Evolutionary conservation across 2,329 filamentous ascomycete genomes (phyloP), one percentile per base, ranked within the genome.

Genomic region (Trichoderma sp.): DNA sequence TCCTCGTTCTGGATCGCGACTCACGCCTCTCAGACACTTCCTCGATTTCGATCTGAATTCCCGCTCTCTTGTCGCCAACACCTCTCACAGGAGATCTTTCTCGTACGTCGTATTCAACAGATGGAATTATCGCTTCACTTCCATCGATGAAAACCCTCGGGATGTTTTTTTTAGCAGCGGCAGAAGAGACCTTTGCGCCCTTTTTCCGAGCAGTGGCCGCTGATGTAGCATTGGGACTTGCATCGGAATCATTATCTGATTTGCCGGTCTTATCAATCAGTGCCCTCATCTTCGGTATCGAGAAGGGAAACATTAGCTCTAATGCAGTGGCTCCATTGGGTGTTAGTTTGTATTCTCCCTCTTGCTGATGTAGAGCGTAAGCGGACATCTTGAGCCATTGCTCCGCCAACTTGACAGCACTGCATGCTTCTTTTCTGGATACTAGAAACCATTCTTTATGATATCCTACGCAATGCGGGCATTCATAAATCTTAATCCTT

Each of bases 231-330:
- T 1, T 3, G 17, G 17, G 4, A 7, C 0, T 2, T 47, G 17
- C 8, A 47, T 3, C 39, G 39, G 17, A 9, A n/a, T 8, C 8
- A 3, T 47, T 20, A 20, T 0, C 39, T 11, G 39, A n/a, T 47
- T 47, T 47, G 17, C 3, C 39, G 6, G 2, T 1, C 4, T 47
- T n/a, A 47, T 20, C 2, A 0, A 47, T 47, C 8, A 47, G 17
- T 0, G 3, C 39, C 1, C 3, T 1, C 39, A 47, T 47, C 0
- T 20, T n/a, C 3, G 15, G 1, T 47, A 3, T 47, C 1, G 43
- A 47, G 43, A 47, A 47, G 43, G 43, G 43, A 11, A 47, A 20
- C 43, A 47, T 47, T 47, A 47, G 15, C 17, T 3, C 1, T 1
- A 0, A n/a, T 47, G 2, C 2, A 47, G 17, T 2, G 39, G 2